Conservation (phyloP, 306 rosid species). For the Adenanthera pavonina region DNA sequence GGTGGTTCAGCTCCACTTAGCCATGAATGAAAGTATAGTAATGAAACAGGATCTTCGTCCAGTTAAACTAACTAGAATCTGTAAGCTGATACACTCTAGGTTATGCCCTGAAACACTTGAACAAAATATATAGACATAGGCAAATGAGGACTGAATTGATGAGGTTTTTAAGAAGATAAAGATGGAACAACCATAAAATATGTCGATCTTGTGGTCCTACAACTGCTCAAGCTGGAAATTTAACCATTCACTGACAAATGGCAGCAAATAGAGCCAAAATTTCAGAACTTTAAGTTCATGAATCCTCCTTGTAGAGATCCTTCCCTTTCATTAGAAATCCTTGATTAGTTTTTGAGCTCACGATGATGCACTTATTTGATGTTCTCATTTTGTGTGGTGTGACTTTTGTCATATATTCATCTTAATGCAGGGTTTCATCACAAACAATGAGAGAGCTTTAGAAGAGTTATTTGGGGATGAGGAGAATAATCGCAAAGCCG, state of each 20-base stretch:
- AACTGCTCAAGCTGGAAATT: conserved; percentile 27
- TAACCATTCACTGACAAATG: conserved; percentile 27
- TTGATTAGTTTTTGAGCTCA: conserved; percentile 30
- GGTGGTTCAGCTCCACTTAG: conserved; percentile 38
- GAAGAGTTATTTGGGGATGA: conserved; percentile 91
- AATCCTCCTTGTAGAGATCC: too few relatives aligned
- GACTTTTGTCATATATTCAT: conserved; percentile 21
- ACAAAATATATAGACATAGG: neutral
- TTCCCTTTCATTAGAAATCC: neutral
- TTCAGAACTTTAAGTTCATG: conserved; percentile 8
- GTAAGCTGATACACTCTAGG: conserved; percentile 20
- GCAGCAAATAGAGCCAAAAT: neutral
- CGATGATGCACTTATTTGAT: conserved; percentile 30
- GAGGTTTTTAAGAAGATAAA: neutral
- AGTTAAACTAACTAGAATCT: conserved; percentile 31
- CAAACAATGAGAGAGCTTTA: conserved; percentile 88
- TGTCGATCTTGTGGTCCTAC: conserved; percentile 26
- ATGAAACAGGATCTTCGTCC: conserved; percentile 28
- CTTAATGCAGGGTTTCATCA: conserved; percentile 76
- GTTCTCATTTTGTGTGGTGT: conserved; percentile 26
- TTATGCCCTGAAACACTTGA: conserved; percentile 26
- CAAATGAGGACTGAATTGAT: conserved; percentile 14
- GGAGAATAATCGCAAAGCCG: conserved; percentile 71
- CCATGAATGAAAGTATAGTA: conserved; percentile 17
- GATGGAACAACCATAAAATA: conserved; percentile 21